Conservation (phyloP, 805 yeast genomes). For the Wickerhamiella occidentalis region DNA sequence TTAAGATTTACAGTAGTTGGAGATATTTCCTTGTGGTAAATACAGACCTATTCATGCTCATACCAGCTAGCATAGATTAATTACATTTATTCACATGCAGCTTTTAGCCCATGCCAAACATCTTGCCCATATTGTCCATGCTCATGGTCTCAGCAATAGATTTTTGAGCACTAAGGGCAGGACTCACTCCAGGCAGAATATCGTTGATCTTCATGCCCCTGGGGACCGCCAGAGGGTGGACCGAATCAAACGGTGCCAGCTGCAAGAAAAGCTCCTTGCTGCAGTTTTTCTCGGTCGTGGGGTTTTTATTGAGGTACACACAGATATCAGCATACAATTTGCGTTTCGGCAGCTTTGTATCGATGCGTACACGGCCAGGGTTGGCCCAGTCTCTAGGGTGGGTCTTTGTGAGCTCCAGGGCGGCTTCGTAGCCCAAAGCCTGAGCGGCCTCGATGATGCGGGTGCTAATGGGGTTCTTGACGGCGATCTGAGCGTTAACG, state of each 20-base stretch:
- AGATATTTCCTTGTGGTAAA: no score
- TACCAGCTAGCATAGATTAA: no score
- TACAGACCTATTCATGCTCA: no score
- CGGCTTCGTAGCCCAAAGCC: slow-evolving; percentile 28
- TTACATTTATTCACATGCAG: no score
- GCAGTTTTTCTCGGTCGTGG: slow-evolving; percentile 55
- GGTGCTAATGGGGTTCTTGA: slow-evolving; percentile 77
- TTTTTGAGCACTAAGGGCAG: slow-evolving; percentile 72
- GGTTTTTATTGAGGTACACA: slow-evolving; percentile 48
- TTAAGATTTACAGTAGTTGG: no score
- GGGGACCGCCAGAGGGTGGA: slow-evolving; percentile 55
- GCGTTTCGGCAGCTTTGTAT: slow-evolving; percentile 49
- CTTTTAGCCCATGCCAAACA: slow-evolving; percentile 6
- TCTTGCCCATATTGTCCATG: slow-evolving; percentile 8
- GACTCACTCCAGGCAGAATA: slow-evolving; percentile 79
- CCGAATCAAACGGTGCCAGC: slow-evolving; percentile 23
- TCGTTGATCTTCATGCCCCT: slow-evolving; percentile 76
- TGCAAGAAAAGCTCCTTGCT: slow-evolving; percentile 22
- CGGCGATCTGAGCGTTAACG: slow-evolving; percentile 55
- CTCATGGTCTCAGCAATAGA: slow-evolving; percentile 40
- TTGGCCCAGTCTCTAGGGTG: slow-evolving; percentile 98
- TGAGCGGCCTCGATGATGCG: slow-evolving; percentile 60
- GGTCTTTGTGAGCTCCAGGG: slow-evolving; percentile 51
- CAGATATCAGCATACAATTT: slow-evolving; percentile 50
- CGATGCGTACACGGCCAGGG: slow-evolving; percentile 86